Percentiles rank a stretch among this genome's conserved stretches.
Evolutionary conservation across 202 grass and related monocot genomes (phyloP).

Genomic region (Elaeis oleifera): DNA sequence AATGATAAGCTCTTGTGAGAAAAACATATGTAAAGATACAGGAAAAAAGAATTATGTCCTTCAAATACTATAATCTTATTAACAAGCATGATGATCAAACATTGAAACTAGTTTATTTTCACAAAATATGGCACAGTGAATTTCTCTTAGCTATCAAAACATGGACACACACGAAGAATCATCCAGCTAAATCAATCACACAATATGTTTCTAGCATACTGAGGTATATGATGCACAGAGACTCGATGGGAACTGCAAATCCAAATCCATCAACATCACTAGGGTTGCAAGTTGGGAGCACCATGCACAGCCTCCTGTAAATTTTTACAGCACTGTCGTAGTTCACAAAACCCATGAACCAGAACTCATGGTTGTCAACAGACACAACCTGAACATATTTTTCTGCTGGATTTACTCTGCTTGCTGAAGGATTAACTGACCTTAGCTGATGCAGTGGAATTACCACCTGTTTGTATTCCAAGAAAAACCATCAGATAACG

Average conservation of each 20-base stretch:
- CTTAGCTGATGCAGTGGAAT: conserved; percentile 72
- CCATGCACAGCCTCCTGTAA: conserved; percentile 65
- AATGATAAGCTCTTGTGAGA: too few species aligned
- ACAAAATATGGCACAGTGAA: too few species aligned
- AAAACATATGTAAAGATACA: too few species aligned
- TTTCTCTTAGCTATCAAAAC: too few species aligned
- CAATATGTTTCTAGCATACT: neutral
- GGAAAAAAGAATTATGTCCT: too few species aligned
- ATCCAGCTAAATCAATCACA: too few species aligned
- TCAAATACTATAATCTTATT: neutral
- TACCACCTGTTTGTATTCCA: conserved; percentile 41
- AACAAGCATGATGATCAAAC: neutral
- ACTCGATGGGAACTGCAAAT: conserved; percentile 12
- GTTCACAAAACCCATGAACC: conserved; percentile 97
- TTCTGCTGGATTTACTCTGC: conserved; percentile 67
- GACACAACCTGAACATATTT: conserved; percentile 94
- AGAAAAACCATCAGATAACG: neutral
- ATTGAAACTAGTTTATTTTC: neutral
- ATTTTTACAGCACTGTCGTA: conserved; percentile 76
- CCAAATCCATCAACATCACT: conserved; percentile 28
- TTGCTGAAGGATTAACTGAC: conserved; percentile 60
- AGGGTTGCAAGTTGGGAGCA: conserved; percentile 28
- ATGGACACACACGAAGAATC: too few species aligned
- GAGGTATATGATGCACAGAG: conserved; percentile 4
- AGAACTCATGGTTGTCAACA: conserved; percentile 91